A percentile compares a stretch with the other conserved stretches of the same genome.
phyloP scores from a whole-genome alignment of 2,329 filamentous ascomycete species.

The Cladosporium sp. region DNA sequence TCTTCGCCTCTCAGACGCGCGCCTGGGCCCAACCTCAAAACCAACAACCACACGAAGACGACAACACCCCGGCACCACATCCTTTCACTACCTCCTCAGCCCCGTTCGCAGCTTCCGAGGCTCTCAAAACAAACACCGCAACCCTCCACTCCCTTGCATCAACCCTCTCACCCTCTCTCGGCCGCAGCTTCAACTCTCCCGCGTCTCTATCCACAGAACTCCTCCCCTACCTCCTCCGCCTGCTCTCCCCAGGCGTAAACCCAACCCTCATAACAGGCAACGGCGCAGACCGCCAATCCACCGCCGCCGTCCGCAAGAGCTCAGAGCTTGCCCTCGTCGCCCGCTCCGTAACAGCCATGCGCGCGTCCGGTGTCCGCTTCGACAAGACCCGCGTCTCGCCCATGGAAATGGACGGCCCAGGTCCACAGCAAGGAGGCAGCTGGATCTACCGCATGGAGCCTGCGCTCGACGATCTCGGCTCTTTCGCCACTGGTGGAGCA shows the following conservation, averaged over 20 bases:
- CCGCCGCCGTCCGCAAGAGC: conserved; percentile 84
- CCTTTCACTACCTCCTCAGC: conserved; percentile 81
- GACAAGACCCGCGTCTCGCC: conserved; percentile 64
- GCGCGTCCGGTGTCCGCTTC: conserved; percentile 75
- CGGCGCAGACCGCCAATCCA: conserved; percentile 42
- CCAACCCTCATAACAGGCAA: conserved; percentile 72
- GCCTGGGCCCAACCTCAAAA: conserved; percentile 44
- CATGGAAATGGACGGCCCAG: conserved; percentile 13
- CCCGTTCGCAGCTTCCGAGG: conserved; percentile 76
- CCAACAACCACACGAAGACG: conserved; percentile 35
- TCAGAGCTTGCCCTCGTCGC: conserved; percentile 76
- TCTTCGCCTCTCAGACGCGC: conserved; percentile 73
- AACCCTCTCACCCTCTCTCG: conserved; percentile 66
- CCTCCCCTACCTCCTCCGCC: conserved; percentile 75
- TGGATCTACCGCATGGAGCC: conserved; percentile 96
- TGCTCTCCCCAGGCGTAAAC: conserved; percentile 85
- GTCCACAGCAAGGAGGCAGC: conserved; percentile 41
- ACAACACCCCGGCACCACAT: conserved; percentile 34
- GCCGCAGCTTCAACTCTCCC: conserved; percentile 72
- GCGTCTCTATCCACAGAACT: conserved; percentile 77
- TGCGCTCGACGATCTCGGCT: conserved; percentile 72
- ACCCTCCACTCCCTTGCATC: conserved; percentile 70
- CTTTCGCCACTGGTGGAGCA: conserved; percentile 65
- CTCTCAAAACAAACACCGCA: conserved; percentile 71
- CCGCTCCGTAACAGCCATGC: conserved; percentile 75